Evolutionary conservation across 164 flowering plant genomes (phyloP).

Genomic region (Piper betle): DNA sequence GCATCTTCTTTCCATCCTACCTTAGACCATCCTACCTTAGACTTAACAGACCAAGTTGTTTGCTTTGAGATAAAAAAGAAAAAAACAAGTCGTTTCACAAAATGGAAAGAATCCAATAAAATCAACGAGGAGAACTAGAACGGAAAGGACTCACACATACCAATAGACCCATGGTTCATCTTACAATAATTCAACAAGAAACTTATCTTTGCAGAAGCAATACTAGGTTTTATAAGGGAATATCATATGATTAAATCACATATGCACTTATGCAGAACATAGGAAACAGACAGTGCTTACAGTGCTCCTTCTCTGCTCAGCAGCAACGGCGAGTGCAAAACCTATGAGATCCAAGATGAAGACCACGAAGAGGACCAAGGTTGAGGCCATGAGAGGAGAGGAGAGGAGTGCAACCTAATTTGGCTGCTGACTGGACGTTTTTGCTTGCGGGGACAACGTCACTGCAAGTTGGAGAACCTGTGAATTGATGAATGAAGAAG

Average conservation of each 20-base stretch:
- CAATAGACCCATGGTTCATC: too few relatives aligned
- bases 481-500: too few relatives aligned
- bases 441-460: too few relatives aligned
- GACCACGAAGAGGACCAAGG: constrained; percentile 34
- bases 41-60: too few relatives aligned
- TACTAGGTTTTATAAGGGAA: neutral
- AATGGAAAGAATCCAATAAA: neutral
- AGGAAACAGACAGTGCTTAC: constrained; percentile 20
- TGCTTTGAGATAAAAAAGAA: too few relatives aligned
- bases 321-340: constrained; percentile 47
- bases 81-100: neutral
- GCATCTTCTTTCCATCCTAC: neutral
- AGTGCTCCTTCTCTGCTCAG: constrained; percentile 74
- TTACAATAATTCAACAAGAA: too few relatives aligned
- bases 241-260: neutral
- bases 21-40: too few relatives aligned
- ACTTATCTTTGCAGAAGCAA: neutral
- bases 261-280: too few relatives aligned
- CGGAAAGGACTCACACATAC: neutral
- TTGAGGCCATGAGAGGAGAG: constrained; percentile 46
- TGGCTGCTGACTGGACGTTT: too few relatives aligned
- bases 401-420: too few relatives aligned
- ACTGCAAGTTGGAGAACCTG: too few relatives aligned
- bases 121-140: neutral
- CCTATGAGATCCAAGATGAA: constrained; percentile 49